phyloP scores from a whole-genome alignment of 257 asterid genomes.

The Verbena officinalis region DNA sequence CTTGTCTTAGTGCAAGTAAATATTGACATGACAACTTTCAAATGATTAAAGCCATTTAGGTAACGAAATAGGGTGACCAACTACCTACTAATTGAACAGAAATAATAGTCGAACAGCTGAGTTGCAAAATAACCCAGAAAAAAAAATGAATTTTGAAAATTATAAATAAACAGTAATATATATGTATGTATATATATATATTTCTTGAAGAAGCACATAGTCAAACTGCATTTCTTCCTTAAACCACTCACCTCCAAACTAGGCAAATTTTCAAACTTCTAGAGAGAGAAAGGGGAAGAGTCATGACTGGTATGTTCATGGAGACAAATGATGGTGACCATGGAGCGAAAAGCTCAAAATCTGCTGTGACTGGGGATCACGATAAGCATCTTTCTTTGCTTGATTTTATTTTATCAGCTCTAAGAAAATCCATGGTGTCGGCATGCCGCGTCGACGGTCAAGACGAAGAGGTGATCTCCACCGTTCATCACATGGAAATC shows the following conservation, averaged over 20 bases:
- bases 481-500: conserved; percentile 77
- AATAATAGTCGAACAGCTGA: too few species aligned
- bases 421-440: conserved; percentile 76
- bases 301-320: conserved; percentile 54
- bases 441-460: conserved; percentile 55
- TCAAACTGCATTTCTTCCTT: not conserved
- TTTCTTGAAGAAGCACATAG: conserved; percentile 27
- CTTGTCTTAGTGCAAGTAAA: too few species aligned
- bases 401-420: conserved; percentile 57
- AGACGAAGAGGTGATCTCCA: conserved; percentile 50
- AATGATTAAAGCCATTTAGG: conserved; percentile 9
- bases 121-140: too few species aligned
- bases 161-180: too few species aligned
- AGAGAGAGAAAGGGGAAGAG: conserved; percentile 7
- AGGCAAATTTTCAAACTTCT: not conserved
- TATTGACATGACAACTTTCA: not conserved
- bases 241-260: not conserved
- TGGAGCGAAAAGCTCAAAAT: conserved; percentile 43
- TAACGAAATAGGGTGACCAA: conserved; percentile 9
- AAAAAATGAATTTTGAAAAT: too few species aligned
- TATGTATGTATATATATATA: not conserved
- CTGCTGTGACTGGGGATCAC: conserved; percentile 32
- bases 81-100: not conserved
- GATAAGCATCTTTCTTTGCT: conserved; percentile 50
- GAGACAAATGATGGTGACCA: conserved; percentile 52